Evolutionary conservation across 768 basidiomycete genomes (phyloP), one percentile per base, ranked within the genome.

Genomic region (Termitomyces sp.): DNA sequence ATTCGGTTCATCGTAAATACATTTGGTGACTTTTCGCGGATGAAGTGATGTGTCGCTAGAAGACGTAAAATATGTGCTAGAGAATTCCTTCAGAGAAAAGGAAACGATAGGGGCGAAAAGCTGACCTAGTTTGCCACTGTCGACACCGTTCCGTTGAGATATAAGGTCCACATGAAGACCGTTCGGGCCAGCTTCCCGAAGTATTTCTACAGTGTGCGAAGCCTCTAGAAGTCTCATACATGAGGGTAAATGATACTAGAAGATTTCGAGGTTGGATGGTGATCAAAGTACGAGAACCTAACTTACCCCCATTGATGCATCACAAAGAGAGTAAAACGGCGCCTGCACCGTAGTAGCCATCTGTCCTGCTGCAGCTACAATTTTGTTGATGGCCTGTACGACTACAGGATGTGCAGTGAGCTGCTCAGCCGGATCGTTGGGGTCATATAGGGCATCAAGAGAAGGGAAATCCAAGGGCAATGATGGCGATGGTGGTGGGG

Each of bases 31-130:
- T 81, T 73, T 67, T 93, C 91, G 39, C 78, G 76, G 31, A 88
- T 74, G 50, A 91, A 80, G 65, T 91, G 89, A 63, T 90, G 88
- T 0, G 89, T 89, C 11, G 89, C 88, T 42, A 92, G 78, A 22
- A 91, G 75, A 41, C 90, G 85, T 38, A 93, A 77, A 32, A 82
- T 78, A 62, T 91, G 90, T 4, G 83, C 89, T 90, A 38, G 29
- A 41, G n/a, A 32, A 31, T 53, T 38, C 32, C 25, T 23, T 43
- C 45, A 32, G 15, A 22, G 4, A 10, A 38, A 20, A 23, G 45
- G 16, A 13, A 29, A 25, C 15, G 32, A 13, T 40, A 44, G 35
- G 35, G 44, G 15, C 40, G 15, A 43, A 49, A 16, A 22, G 31
- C 63, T 15, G 38, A 84, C 85, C 82, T 36, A 87, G 73, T 68